Evolutionary conservation across 768 basidiomycete genomes (phyloP).

Genomic region (Naematelia aurantialba): DNA sequence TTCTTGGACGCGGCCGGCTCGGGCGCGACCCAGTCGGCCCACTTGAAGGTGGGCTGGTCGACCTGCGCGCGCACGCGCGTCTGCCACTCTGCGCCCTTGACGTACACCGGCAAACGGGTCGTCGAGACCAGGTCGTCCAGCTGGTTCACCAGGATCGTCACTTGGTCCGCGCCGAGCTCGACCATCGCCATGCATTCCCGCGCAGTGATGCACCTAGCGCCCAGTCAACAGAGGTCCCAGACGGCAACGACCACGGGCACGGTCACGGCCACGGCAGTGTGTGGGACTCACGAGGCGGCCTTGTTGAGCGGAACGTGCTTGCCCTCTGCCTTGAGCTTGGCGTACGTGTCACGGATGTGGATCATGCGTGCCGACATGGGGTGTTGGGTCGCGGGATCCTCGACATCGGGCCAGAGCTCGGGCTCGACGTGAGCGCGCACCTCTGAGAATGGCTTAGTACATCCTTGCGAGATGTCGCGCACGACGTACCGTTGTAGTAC

Average conservation of each 20-base stretch:
- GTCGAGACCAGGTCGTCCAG: slow-evolving; percentile 21
- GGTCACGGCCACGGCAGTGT: too few species aligned
- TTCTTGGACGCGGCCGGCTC: slow-evolving; percentile 17
- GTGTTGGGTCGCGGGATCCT: slow-evolving; percentile 36
- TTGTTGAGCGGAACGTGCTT: slow-evolving; percentile 30
- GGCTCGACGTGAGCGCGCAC: slow-evolving; percentile 35
- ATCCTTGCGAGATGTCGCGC: not conserved
- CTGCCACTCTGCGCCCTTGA: slow-evolving; percentile 27
- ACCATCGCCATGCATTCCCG: slow-evolving; percentile 34
- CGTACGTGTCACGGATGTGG: slow-evolving; percentile 23
- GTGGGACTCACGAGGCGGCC: slow-evolving; percentile 26
- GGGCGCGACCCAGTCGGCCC: slow-evolving; percentile 16
- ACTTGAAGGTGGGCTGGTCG: slow-evolving; percentile 26
- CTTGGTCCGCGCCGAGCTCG: slow-evolving; percentile 39
- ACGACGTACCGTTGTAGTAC: slow-evolving; percentile 56
- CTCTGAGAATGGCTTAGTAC: slow-evolving; percentile 25
- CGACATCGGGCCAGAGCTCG: slow-evolving; percentile 34
- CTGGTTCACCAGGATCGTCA: slow-evolving; percentile 20
- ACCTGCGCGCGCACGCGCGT: slow-evolving; percentile 15
- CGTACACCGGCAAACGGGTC: slow-evolving; percentile 14
- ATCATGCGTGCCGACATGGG: slow-evolving; percentile 30
- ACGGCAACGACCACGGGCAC: too few species aligned
- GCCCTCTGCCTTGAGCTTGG: slow-evolving; percentile 20
- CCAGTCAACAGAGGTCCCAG: not conserved
- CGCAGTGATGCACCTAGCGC: slow-evolving; percentile 30